Evolutionary conservation across 441 rosid species (phyloP), one percentile per base, ranked within the genome.

Genomic region (Arabidopsis lyrata): DNA sequence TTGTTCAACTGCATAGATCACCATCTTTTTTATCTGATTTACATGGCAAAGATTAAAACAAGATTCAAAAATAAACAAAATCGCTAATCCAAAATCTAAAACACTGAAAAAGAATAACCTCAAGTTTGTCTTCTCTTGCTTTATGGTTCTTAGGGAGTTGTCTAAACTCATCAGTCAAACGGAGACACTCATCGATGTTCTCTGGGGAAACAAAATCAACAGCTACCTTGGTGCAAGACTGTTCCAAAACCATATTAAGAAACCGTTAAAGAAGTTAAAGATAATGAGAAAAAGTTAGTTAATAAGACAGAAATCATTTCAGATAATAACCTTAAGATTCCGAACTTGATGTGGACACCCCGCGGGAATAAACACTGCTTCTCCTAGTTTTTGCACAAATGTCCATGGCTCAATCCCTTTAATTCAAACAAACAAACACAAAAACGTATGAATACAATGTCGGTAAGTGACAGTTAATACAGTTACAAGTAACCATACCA

Each of bases 331-430:
- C 98, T 86, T 91, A 32, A 93, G 93, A 73, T 95, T 95, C 56
- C 98, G 81, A 48, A 95, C 99, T 88, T 95, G 99, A 79, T 95
- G 97, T 2, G 99, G 98, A 77, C 99, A 95, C 66, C 99, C 99
- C 0, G 97, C 95, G 0, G 99, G 99, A 50, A 95, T 92, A 62
- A 92, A 92, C 45, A 95, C 95, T 7, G 98, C 99, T 67, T 92
- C 97, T 47, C 98, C 98, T 11, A 90, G 77, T 39, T 67, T 77
- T 66, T 93, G 99, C 49, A 82, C 89, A 67, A 95, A 95, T 20
- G 97, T 91, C 99, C 99, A 93, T 6, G 99, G 93, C 82, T 92
- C 96, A 24, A 92, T 78, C 64, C 92, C 99, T 95, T 50, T 0
- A 50, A 31, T 52, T 55, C 62, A 58, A 34, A 62, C 13, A 31